These are phyloP conservation scores for Termitomyces sp. DNA, from an alignment of 1,284 basidiomycete genomes.

Conservation along the genomic window DNA sequence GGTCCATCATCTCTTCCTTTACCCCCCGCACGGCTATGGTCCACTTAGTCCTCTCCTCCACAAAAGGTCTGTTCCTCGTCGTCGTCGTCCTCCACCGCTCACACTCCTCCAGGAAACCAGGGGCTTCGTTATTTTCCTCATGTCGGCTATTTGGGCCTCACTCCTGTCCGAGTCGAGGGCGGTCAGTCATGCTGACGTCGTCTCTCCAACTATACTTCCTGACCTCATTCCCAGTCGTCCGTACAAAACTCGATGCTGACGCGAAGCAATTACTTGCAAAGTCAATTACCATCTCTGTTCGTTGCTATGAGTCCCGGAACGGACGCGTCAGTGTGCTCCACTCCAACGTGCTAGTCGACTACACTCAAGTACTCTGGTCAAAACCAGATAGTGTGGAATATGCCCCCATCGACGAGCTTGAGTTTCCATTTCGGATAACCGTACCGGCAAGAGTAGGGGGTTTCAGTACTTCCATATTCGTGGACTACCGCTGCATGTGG, in stretches of 20 bases:
- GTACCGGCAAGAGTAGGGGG: slow-evolving; percentile 61
- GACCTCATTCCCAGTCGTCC: slow-evolving; percentile 44
- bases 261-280: slow-evolving; percentile 58
- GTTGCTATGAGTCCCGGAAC: slow-evolving; percentile 73
- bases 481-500: slow-evolving; percentile 77
- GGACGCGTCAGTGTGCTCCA: slow-evolving; percentile 52
- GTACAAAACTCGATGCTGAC: slow-evolving; percentile 68
- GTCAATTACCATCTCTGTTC: slow-evolving; percentile 60
- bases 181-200: slow-evolving; percentile 37
- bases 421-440: slow-evolving; percentile 66
- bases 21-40: slow-evolving; percentile 45
- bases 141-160: slow-evolving; percentile 74
- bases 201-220: slow-evolving; percentile 12
- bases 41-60: slow-evolving; percentile 55
- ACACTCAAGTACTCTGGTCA: slow-evolving; percentile 61
- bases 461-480: slow-evolving; percentile 66
- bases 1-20: slow-evolving; percentile 24
- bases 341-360: slow-evolving; percentile 63
- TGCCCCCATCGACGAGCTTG: slow-evolving; percentile 56
- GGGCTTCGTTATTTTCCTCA: slow-evolving; percentile 69
- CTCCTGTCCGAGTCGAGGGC: slow-evolving; percentile 73
- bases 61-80: slow-evolving; percentile 33
- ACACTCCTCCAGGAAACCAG: slow-evolving; percentile 46
- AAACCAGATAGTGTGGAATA: slow-evolving; percentile 53
- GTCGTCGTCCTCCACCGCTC: slow-evolving; percentile 17